A percentile compares a stretch with the other conserved stretches of the same genome.
Conservation (phyloP, 1,284 basidiomycete species). For the Stereum hirsutum region DNA sequence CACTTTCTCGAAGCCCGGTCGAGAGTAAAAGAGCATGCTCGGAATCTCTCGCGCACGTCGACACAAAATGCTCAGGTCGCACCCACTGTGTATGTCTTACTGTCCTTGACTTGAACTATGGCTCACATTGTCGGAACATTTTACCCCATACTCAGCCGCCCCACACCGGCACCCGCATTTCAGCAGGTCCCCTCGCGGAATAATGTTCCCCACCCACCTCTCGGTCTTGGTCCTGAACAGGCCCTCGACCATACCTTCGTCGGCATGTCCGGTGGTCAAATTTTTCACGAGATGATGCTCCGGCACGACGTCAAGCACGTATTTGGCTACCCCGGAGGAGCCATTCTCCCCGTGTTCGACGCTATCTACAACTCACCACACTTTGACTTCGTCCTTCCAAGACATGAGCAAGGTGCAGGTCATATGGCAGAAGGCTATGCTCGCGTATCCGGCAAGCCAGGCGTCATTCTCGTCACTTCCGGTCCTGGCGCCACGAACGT, state of each 20-base stretch:
- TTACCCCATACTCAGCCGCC: conserved; percentile 37
- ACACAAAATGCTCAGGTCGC: conserved; percentile 44
- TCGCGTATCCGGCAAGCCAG: conserved; percentile 94
- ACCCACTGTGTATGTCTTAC: conserved; percentile 39
- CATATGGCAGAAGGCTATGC: conserved; percentile 99
- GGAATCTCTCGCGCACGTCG: conserved; percentile 62
- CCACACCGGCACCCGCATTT: conserved; percentile 54
- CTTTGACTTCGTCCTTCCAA: conserved; percentile 93
- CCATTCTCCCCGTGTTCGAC: conserved; percentile 97
- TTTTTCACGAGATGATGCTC: conserved; percentile 99
- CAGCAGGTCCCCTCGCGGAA: conserved; percentile 54
- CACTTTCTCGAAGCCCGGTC: conserved; percentile 63
- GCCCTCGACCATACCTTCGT: conserved; percentile 77
- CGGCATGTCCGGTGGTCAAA: conserved; percentile 92
- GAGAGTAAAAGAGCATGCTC: conserved; percentile 59
- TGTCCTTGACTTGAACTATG: not conserved
- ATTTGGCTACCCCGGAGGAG: conserved; percentile 97
- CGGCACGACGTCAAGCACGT: conserved; percentile 94
- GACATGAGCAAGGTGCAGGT: conserved; percentile 96
- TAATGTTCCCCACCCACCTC: conserved; percentile 33
- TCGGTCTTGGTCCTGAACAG: conserved; percentile 33
- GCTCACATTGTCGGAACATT: too few species aligned
- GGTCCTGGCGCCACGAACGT: conserved; percentile 98
- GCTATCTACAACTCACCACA: conserved; percentile 96
- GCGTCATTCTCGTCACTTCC: conserved; percentile 95